Evolutionary conservation across 2,329 filamentous ascomycete genomes (phyloP).

Genomic region (Colletotrichum filicis): DNA sequence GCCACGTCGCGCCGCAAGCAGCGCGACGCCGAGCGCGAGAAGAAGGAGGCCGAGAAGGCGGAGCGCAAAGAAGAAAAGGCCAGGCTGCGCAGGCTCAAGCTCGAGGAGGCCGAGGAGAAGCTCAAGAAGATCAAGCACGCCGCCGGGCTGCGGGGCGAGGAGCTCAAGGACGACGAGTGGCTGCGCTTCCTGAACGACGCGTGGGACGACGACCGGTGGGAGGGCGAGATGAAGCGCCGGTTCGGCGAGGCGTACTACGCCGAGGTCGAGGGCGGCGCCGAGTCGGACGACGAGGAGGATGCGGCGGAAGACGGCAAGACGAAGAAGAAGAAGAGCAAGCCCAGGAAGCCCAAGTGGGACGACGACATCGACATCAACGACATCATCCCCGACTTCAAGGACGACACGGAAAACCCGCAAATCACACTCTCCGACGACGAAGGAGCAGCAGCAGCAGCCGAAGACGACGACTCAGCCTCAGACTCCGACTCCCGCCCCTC

Average conservation of each 20-base stretch:
- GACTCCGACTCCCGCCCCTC: constrained; percentile 56
- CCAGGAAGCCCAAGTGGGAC: constrained; percentile 91
- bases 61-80: constrained; percentile 84
- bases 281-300: constrained; percentile 67
- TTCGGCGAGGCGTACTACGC: constrained; percentile 95
- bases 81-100: constrained; percentile 85
- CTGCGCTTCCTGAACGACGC: constrained; percentile 84
- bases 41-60: constrained; percentile 81
- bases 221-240: constrained; percentile 85
- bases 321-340: constrained; percentile 65
- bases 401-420: constrained; percentile 64
- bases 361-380: constrained; percentile 98
- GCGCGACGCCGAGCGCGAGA: constrained; percentile 81
- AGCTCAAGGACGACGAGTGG: constrained; percentile 81
- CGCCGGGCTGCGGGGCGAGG: constrained; percentile 79
- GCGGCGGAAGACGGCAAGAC: constrained; percentile 54
- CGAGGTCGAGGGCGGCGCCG: constrained; percentile 72
- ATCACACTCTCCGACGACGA: constrained; percentile 67
- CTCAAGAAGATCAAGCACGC: constrained; percentile 89
- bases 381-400: constrained; percentile 86
- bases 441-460: constrained; percentile 48
- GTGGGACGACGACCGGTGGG: constrained; percentile 92
- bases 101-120: constrained; percentile 90
- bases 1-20: constrained; percentile 79
- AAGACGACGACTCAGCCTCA: constrained; percentile 46